phyloP scores from a whole-genome alignment of 495 filamentous ascomycete species.

The Penicillium argentinense region DNA sequence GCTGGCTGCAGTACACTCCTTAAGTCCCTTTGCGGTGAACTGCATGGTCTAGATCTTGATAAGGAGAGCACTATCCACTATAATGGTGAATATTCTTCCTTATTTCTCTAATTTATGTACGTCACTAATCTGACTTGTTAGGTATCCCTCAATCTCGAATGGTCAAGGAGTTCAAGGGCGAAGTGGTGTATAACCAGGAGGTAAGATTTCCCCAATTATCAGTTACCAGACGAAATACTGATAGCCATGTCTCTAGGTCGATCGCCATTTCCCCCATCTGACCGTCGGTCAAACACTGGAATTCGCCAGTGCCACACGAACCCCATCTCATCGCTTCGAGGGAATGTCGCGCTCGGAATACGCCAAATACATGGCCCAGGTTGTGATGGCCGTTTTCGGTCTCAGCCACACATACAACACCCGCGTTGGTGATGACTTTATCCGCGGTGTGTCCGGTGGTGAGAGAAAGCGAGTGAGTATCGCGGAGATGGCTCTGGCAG shows the following conservation, averaged over 20 bases:
- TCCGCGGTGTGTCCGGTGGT: slow-evolving; percentile 76
- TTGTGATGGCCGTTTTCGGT: slow-evolving; percentile 61
- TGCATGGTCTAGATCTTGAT: slow-evolving; percentile 36
- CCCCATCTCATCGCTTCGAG: slow-evolving; percentile 38
- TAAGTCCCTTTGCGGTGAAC: slow-evolving; percentile 36
- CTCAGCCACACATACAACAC: slow-evolving; percentile 54
- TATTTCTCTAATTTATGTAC: not conserved
- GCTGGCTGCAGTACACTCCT: slow-evolving; percentile 42
- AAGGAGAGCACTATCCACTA: slow-evolving; percentile 44
- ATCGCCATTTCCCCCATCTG: slow-evolving; percentile 62
- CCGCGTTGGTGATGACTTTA: slow-evolving; percentile 42
- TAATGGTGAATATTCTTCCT: slow-evolving; percentile 28
- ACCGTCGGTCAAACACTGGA: slow-evolving; percentile 63
- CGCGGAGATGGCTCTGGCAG: slow-evolving; percentile 61
- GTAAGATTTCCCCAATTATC: slow-evolving; percentile 12
- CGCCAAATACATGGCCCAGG: slow-evolving; percentile 44
- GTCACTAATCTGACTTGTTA: not conserved
- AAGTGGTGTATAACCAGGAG: slow-evolving; percentile 60
- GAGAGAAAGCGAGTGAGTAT: slow-evolving; percentile 69
- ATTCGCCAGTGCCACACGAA: slow-evolving; percentile 53
- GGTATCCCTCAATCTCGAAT: slow-evolving; percentile 24
- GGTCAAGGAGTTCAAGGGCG: slow-evolving; percentile 52
- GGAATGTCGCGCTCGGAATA: slow-evolving; percentile 44
- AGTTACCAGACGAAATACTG: not conserved
- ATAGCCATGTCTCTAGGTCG: slow-evolving; percentile 28